These are phyloP conservation scores for Microsporum canis DNA, from an alignment of 2,329 filamentous ascomycete species.

Conservation along the genomic window DNA sequence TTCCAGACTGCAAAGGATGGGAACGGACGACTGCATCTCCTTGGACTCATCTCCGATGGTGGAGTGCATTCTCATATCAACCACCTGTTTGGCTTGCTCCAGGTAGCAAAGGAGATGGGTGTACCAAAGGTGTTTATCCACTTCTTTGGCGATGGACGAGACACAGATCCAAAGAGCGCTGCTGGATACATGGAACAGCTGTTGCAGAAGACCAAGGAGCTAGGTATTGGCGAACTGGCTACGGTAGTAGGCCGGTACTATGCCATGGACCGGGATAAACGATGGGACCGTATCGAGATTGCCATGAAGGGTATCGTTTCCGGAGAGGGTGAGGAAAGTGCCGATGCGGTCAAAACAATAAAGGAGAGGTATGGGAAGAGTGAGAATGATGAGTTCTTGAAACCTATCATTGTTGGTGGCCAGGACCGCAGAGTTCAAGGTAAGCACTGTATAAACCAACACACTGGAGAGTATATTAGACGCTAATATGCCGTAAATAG, in stretches of 20 bases:
- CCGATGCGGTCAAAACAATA: conserved; percentile 75
- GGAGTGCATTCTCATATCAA: conserved; percentile 95
- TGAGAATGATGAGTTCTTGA: conserved; percentile 95
- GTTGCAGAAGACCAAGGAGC: conserved; percentile 66
- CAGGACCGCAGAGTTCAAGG: conserved; percentile 75
- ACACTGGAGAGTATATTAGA: neutral
- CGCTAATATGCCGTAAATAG: conserved; percentile 33
- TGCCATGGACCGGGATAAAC: conserved; percentile 99
- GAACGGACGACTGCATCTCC: conserved; percentile 84
- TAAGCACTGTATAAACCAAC: conserved; percentile 28
- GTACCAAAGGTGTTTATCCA: conserved; percentile 93
- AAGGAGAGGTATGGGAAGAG: conserved; percentile 76
- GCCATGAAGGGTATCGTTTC: conserved; percentile 75
- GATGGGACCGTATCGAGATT: conserved; percentile 89
- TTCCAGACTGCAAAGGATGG: conserved; percentile 72
- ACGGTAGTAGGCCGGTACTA: conserved; percentile 95
- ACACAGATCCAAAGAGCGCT: conserved; percentile 93
- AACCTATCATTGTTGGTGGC: conserved; percentile 89
- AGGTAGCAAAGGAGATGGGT: conserved; percentile 76
- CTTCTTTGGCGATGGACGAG: conserved; percentile 96
- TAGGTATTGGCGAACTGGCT: conserved; percentile 75
- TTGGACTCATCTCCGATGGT: conserved; percentile 85
- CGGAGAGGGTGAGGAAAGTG: conserved; percentile 76
- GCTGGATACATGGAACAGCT: conserved; percentile 80
- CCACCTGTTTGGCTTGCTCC: conserved; percentile 76